These are phyloP conservation scores for Ballota nigra DNA, from an alignment of 257 asterid species.

Conservation along the genomic window DNA sequence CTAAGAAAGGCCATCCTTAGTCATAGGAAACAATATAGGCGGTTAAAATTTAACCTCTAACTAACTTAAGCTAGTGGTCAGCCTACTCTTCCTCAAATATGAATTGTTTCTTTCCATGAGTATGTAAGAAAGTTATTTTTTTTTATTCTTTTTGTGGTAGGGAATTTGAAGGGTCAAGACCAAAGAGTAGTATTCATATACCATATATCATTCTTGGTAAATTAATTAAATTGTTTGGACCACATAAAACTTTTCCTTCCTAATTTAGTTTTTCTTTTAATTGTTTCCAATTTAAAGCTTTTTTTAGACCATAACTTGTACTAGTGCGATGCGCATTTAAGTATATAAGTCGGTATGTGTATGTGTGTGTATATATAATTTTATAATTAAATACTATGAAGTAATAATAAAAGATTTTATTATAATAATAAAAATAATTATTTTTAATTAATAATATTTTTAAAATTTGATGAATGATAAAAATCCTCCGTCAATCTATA, in stretches of 20 bases:
- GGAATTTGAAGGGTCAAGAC: neutral
- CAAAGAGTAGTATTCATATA: neutral
- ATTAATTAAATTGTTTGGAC: neutral
- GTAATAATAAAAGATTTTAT: too few species aligned
- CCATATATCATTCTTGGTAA: neutral
- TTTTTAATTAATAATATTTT: too few species aligned
- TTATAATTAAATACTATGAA: too few species aligned
- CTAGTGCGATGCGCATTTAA: too few species aligned
- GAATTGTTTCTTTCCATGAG: neutral
- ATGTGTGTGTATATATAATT: too few species aligned
- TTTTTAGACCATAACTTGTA: too few species aligned
- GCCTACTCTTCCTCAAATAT: neutral
- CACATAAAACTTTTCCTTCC: neutral
- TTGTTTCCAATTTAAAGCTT: too few species aligned
- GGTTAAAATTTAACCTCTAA: constrained; percentile 21
- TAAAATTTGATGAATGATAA: too few species aligned
- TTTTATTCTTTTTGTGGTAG: neutral
- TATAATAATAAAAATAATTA: too few species aligned
- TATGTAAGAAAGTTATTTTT: neutral
- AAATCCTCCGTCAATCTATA: too few species aligned
- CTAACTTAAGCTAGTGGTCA: neutral
- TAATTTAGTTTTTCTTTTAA: neutral
- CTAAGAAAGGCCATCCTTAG: constrained; percentile 22
- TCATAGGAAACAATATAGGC: constrained; percentile 29
- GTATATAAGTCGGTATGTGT: too few species aligned